Evolutionary conservation across 129 eudicot genomes (phyloP).

Genomic region (Glebionis coronaria): DNA sequence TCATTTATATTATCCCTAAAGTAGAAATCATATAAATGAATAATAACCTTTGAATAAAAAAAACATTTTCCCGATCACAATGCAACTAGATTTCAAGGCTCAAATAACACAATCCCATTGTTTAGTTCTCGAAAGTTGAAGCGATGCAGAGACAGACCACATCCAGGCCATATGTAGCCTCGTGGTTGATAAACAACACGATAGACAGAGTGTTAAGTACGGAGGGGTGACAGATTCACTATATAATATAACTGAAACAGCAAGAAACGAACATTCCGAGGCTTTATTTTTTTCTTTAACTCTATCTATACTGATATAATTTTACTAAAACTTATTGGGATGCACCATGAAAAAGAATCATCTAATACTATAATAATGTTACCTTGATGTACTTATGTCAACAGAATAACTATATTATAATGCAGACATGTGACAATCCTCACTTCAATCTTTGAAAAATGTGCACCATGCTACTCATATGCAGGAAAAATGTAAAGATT

Average conservation of each 20-base stretch:
- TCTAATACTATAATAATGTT: conserved; percentile 21
- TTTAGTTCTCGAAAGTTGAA: conserved; percentile 14
- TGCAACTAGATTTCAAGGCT: conserved; percentile 1
- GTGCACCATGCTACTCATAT: conserved; percentile 10
- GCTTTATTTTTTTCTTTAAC: conserved; percentile 33
- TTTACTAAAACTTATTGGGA: conserved; percentile 28
- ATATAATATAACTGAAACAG: conserved; percentile 32
- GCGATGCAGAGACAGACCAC: conserved; percentile 18
- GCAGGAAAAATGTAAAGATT: neutral
- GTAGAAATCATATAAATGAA: neutral
- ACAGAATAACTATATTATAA: conserved; percentile 12
- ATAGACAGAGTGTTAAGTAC: conserved; percentile 36
- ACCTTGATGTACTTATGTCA: conserved; percentile 31
- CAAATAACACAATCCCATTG: conserved; percentile 9
- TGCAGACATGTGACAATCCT: conserved; percentile 25
- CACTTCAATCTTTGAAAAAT: conserved; percentile 23
- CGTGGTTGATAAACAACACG: conserved; percentile 34
- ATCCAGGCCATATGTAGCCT: conserved; percentile 51
- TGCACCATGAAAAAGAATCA: conserved; percentile 30
- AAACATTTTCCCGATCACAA: neutral
- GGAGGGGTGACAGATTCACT: conserved; percentile 45
- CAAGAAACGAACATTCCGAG: conserved; percentile 33
- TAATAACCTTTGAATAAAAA: neutral
- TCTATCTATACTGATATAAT: conserved; percentile 11
- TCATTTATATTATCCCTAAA: neutral